Conservation (phyloP, 2,329 filamentous ascomycete species). For the Pseudogymnoascus destructans region DNA sequence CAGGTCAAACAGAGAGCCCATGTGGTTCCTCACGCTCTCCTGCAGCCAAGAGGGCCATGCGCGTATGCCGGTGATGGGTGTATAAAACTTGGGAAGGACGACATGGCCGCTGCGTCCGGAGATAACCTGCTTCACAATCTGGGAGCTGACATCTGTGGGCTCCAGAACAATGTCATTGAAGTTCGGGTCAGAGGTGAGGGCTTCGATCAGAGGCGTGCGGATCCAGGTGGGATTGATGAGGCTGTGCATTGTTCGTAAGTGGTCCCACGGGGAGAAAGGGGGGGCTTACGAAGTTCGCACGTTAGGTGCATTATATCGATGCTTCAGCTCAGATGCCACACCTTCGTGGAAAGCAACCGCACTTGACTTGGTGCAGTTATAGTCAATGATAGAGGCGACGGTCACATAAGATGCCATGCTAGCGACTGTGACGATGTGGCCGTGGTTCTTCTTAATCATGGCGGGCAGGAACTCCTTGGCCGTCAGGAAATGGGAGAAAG, state of each 20-base stretch:
- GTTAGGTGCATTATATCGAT: slow-evolving; percentile 27
- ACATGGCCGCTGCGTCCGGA: slow-evolving; percentile 43
- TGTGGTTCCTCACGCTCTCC: slow-evolving; percentile 15
- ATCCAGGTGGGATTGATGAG: slow-evolving; percentile 50
- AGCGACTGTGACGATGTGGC: slow-evolving; percentile 41
- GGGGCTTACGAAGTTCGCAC: slow-evolving; percentile 27
- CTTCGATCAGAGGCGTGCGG: slow-evolving; percentile 43
- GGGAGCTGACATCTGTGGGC: slow-evolving; percentile 49
- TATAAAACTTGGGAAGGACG: slow-evolving; percentile 32
- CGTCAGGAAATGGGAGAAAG: slow-evolving; percentile 34
- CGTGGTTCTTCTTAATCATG: slow-evolving; percentile 36
- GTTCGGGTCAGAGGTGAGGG: slow-evolving; percentile 34
- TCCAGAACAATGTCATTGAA: slow-evolving; percentile 40
- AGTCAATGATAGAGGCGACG: slow-evolving; percentile 36
- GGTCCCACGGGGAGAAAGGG: neutral
- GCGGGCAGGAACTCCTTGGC: slow-evolving; percentile 35
- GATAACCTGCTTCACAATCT: slow-evolving; percentile 46
- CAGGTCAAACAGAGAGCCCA: neutral
- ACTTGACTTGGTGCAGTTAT: slow-evolving; percentile 38
- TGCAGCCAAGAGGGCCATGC: slow-evolving; percentile 22
- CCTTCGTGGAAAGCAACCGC: slow-evolving; percentile 41
- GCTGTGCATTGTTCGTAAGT: slow-evolving; percentile 26
- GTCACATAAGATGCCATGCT: slow-evolving; percentile 37
- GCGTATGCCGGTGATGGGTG: slow-evolving; percentile 15
- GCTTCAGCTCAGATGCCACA: slow-evolving; percentile 27